A percentile compares a stretch with the other conserved stretches of the same genome.
phyloP scores from a whole-genome alignment of 352 stramenopile genomes.

The Nothophytophthora sp. region DNA sequence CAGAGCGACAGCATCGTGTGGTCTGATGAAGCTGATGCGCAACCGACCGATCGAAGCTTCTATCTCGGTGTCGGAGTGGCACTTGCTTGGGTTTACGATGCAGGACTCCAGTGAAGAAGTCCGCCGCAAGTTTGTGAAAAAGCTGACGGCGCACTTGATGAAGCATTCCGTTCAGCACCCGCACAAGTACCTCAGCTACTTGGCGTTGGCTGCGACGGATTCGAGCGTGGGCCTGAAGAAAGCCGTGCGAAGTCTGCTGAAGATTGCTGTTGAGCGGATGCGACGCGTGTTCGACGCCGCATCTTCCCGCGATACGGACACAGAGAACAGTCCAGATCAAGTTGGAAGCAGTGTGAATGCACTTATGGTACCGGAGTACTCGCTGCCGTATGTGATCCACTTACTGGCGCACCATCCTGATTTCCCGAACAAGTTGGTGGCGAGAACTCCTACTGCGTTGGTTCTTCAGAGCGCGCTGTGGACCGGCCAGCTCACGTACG shows the following conservation, averaged over 20 bases:
- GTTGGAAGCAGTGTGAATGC: slow-evolving; percentile 21
- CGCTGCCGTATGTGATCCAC: slow-evolving; percentile 81
- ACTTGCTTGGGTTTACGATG: slow-evolving; percentile 74
- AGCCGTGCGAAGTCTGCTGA: slow-evolving; percentile 44
- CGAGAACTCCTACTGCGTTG: slow-evolving; percentile 24
- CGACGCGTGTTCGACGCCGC: slow-evolving; percentile 70
- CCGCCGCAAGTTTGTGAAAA: slow-evolving; percentile 70
- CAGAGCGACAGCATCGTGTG: slow-evolving; percentile 46
- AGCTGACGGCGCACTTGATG: slow-evolving; percentile 70
- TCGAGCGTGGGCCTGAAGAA: slow-evolving; percentile 55
- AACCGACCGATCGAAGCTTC: slow-evolving; percentile 49
- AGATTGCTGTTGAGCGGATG: slow-evolving; percentile 68
- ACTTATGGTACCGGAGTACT: slow-evolving; percentile 85
- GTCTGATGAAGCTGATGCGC: slow-evolving; percentile 69
- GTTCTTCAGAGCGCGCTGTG: slow-evolving; percentile 45
- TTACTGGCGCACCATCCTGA: slow-evolving; percentile 77
- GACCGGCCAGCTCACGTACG: slow-evolving; percentile 53
- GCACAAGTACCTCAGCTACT: slow-evolving; percentile 84
- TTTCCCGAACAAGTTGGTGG: slow-evolving; percentile 49
- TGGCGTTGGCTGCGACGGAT: slow-evolving; percentile 71
- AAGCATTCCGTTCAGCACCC: slow-evolving; percentile 57
- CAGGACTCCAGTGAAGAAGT: slow-evolving; percentile 79
- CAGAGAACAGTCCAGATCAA: slow-evolving; percentile 15
- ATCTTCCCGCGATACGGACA: slow-evolving; percentile 21
- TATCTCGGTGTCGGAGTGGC: slow-evolving; percentile 66